These are phyloP conservation scores for Chrysoporthe puriensis DNA, from an alignment of 2,329 filamentous ascomycete genomes.

Conservation along the genomic window DNA sequence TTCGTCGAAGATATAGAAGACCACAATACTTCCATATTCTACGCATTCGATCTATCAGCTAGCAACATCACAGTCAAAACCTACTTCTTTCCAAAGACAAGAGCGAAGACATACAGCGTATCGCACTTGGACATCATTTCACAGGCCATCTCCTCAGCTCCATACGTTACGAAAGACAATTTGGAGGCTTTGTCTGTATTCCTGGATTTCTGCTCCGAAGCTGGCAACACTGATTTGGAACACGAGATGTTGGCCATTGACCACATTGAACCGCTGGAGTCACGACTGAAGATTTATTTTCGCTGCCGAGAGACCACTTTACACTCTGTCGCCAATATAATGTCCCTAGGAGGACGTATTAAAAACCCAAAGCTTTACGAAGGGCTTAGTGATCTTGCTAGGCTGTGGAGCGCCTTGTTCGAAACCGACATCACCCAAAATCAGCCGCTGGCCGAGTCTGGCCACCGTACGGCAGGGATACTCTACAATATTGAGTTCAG, in stretches of 20 bases:
- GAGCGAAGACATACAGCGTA: slow-evolving; percentile 22
- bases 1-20: neutral
- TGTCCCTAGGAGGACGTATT: neutral
- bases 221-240: slow-evolving; percentile 21
- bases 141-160: neutral
- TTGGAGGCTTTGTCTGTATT: neutral
- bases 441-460: neutral
- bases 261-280: slow-evolving; percentile 33
- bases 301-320: slow-evolving; percentile 38
- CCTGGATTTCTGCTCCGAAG: neutral
- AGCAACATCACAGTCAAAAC: slow-evolving; percentile 30
- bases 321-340: slow-evolving; percentile 19
- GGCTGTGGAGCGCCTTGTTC: neutral
- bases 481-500: neutral
- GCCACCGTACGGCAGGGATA: neutral
- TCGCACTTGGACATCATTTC: neutral
- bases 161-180: neutral
- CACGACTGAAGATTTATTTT: slow-evolving; percentile 44
- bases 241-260: slow-evolving; percentile 41
- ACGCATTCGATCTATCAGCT: slow-evolving; percentile 35
- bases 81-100: slow-evolving; percentile 35
- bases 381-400: neutral
- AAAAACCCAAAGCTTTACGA: neutral
- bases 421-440: neutral
- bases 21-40: slow-evolving; percentile 32